A percentile compares a stretch with the other conserved stretches of the same genome.
phyloP scores from a whole-genome alignment of 371 early-diverging fungal species.

The Mucor mucedo region DNA sequence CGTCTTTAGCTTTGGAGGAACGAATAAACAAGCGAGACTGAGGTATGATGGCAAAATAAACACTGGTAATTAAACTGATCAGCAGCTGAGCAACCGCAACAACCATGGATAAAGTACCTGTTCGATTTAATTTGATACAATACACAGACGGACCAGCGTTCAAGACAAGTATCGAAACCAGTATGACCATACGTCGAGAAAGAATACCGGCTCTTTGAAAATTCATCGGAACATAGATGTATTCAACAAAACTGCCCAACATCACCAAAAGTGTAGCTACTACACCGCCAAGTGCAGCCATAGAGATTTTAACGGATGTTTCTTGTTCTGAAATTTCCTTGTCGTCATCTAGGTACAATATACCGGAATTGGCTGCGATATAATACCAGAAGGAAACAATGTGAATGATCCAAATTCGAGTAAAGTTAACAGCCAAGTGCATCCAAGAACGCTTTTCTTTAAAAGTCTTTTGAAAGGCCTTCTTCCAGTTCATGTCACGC shows the following conservation, averaged over 20 bases:
- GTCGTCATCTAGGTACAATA: slow-evolving; percentile 53
- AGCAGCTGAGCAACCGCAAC: slow-evolving; percentile 69
- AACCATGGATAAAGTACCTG: slow-evolving; percentile 46
- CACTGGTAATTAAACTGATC: slow-evolving; percentile 66
- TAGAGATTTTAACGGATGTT: slow-evolving; percentile 57
- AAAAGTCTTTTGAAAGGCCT: slow-evolving; percentile 81
- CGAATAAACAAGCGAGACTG: slow-evolving; percentile 36
- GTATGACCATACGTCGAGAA: slow-evolving; percentile 63
- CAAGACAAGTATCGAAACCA: slow-evolving; percentile 61
- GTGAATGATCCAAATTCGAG: slow-evolving; percentile 86
- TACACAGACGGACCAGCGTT: slow-evolving; percentile 75
- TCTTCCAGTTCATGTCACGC: slow-evolving; percentile 69
- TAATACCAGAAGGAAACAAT: slow-evolving; percentile 81
- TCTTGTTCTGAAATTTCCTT: slow-evolving; percentile 34
- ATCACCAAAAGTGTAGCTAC: slow-evolving; percentile 70
- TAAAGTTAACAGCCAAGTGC: slow-evolving; percentile 84
- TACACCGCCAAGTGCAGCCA: slow-evolving; percentile 74
- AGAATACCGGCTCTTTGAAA: slow-evolving; percentile 63
- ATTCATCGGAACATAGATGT: slow-evolving; percentile 68
- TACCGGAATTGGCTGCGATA: slow-evolving; percentile 70
- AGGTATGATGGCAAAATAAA: slow-evolving; percentile 69
- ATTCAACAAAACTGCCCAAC: slow-evolving; percentile 70
- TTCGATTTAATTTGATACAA: slow-evolving; percentile 51
- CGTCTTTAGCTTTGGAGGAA: slow-evolving; percentile 32
- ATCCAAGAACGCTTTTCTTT: slow-evolving; percentile 84